Percentiles rank a stretch among this genome's conserved stretches.
phyloP scores from a whole-genome alignment of 257 asterid species.

The Solanum bulbocastanum region DNA sequence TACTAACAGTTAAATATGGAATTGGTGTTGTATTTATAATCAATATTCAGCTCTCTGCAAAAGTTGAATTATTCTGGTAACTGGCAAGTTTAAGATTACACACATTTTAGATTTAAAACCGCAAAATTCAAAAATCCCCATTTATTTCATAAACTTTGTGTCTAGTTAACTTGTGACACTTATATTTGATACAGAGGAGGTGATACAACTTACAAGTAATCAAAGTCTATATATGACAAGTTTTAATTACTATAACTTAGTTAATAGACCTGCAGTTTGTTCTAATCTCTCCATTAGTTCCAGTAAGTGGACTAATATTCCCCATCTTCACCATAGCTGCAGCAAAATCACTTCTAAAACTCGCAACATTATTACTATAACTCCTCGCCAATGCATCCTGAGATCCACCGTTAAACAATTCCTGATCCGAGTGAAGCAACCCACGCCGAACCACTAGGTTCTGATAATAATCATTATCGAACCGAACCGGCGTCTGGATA shows the following conservation, averaged over 20 bases:
- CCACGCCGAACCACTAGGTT: conserved; percentile 38
- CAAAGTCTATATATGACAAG: background rate
- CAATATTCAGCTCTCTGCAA: background rate
- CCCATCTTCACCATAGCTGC: conserved; percentile 67
- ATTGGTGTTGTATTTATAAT: background rate
- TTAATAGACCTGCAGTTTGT: conserved; percentile 43
- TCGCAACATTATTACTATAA: conserved; percentile 11
- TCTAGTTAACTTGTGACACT: background rate
- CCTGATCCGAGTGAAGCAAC: conserved; percentile 65
- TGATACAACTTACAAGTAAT: background rate
- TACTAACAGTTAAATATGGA: background rate
- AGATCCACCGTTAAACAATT: conserved; percentile 51
- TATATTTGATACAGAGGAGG: background rate
- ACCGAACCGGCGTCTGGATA: conserved; percentile 14
- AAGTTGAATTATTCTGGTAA: background rate
- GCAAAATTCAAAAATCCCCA: background rate
- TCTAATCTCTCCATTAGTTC: conserved; percentile 48
- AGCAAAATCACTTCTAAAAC: conserved; percentile 40
- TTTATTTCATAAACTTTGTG: background rate
- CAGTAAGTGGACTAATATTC: conserved; percentile 58
- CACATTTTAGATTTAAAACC: rapidly evolving
- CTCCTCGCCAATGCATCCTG: conserved; percentile 32
- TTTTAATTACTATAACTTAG: background rate
- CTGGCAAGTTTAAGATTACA: background rate
- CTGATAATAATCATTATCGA: conserved; percentile 38